Conservation (phyloP, 2,329 filamentous ascomycete species). For the Arachnomyces sp. region DNA sequence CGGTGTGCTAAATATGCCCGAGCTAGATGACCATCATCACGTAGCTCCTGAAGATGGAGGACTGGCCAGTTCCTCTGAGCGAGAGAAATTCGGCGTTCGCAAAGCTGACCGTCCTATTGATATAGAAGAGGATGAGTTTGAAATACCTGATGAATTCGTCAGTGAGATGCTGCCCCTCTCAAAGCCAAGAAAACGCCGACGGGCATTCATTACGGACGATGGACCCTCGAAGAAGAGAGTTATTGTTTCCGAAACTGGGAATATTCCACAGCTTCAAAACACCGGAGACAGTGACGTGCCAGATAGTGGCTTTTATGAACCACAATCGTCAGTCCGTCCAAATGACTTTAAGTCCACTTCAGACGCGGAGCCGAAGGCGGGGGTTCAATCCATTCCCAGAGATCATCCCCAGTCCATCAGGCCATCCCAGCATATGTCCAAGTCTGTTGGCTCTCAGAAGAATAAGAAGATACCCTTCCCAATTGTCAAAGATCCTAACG, state of each 20-base stretch:
- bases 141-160: conserved; percentile 24
- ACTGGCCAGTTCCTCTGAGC: conserved; percentile 19
- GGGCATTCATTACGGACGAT: not conserved
- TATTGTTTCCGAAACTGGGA: not conserved
- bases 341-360: too few species aligned
- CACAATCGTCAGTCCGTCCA: too few species aligned
- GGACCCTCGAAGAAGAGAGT: conserved; percentile 9
- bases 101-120: conserved; percentile 15
- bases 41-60: conserved; percentile 3
- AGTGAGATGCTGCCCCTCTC: conserved; percentile 19
- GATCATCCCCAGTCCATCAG: conserved; percentile 3
- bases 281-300: too few species aligned
- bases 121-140: conserved; percentile 25
- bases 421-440: conserved; percentile 21
- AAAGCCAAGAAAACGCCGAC: conserved; percentile 13
- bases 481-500: conserved; percentile 67
- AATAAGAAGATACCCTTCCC: conserved; percentile 54
- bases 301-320: too few species aligned
- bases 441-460: conserved; percentile 23
- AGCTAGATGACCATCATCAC: too few species aligned
- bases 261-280: too few species aligned
- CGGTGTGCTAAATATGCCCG: too few species aligned
- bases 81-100: conserved; percentile 21
- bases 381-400: too few species aligned
- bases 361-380: too few species aligned